Conservation (phyloP, 805 yeast genomes). For the Zygosaccharomyces bisporus region DNA sequence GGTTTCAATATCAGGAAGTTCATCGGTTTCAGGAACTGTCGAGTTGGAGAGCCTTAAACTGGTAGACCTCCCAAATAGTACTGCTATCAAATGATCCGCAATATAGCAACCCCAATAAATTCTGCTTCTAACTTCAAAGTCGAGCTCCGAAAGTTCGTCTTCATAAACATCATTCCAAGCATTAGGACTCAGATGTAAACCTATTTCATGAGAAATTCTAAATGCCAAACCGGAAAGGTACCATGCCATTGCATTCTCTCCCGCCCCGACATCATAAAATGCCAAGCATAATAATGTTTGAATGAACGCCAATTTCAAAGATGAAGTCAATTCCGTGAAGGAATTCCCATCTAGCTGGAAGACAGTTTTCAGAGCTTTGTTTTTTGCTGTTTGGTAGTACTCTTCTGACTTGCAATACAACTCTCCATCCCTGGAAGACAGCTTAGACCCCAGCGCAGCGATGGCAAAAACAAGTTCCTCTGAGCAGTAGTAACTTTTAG, state of each 20-base stretch:
- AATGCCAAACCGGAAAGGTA: slow-evolving; percentile 55
- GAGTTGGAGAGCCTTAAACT: slow-evolving; percentile 51
- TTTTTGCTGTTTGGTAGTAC: slow-evolving; percentile 47
- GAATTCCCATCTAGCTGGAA: slow-evolving; percentile 31
- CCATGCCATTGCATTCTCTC: slow-evolving; percentile 57
- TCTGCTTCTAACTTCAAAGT: slow-evolving; percentile 51
- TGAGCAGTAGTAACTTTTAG: slow-evolving; percentile 46
- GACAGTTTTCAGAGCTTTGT: slow-evolving; percentile 39
- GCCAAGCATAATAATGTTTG: slow-evolving; percentile 53
- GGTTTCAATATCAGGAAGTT: slow-evolving; percentile 51
- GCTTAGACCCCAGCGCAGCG: slow-evolving; percentile 52
- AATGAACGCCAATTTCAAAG: slow-evolving; percentile 47
- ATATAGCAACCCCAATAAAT: slow-evolving; percentile 61
- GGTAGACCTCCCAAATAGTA: slow-evolving; percentile 54
- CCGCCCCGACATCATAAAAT: slow-evolving; percentile 54
- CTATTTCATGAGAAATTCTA: slow-evolving; percentile 57
- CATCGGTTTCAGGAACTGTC: slow-evolving; percentile 52
- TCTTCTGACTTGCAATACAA: slow-evolving; percentile 38
- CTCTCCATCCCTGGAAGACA: slow-evolving; percentile 37
- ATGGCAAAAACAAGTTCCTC: slow-evolving; percentile 48
- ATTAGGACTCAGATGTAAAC: slow-evolving; percentile 54
- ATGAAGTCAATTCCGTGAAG: slow-evolving; percentile 32
- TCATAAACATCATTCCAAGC: slow-evolving; percentile 46
- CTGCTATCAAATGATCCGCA: slow-evolving; percentile 56
- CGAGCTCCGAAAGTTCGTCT: slow-evolving; percentile 42